phyloP scores from a whole-genome alignment of 352 stramenopile genomes.

The Phytophthora ohioensis region DNA sequence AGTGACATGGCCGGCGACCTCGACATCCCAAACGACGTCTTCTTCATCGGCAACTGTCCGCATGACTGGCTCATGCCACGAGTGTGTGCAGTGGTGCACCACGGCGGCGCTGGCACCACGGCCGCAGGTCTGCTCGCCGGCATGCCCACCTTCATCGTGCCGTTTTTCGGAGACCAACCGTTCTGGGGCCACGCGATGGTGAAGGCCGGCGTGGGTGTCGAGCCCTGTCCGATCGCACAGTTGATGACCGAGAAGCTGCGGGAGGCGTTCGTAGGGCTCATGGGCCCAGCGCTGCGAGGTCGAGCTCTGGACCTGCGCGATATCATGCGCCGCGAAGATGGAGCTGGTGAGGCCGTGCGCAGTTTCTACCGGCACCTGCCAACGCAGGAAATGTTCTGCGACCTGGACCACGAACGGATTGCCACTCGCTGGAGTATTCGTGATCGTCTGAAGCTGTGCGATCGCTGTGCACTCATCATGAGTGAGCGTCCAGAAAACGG shows the following conservation, averaged over 20 bases:
- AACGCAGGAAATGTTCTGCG: conserved; percentile 86
- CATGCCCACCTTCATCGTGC: conserved; percentile 93
- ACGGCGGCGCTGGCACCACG: conserved; percentile 27
- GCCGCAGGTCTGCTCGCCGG: conserved; percentile 81
- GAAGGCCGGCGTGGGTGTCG: conserved; percentile 73
- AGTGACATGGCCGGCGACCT: conserved; percentile 34
- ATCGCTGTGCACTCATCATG: conserved; percentile 55
- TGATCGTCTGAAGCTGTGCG: conserved; percentile 56
- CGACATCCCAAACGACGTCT: conserved; percentile 29
- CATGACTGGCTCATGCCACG: conserved; percentile 35
- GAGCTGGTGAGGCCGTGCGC: conserved; percentile 72
- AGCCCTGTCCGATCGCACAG: conserved; percentile 76
- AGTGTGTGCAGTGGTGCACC: conserved; percentile 26
- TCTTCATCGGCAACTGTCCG: conserved; percentile 32
- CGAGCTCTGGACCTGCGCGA: conserved; percentile 54
- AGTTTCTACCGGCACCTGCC: conserved; percentile 87
- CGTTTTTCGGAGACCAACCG: conserved; percentile 95
- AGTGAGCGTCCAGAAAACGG: conserved; percentile 48
- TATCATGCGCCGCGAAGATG: conserved; percentile 80
- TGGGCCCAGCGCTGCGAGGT: conserved; percentile 45
- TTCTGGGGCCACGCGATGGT: conserved; percentile 92
- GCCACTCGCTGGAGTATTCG: conserved; percentile 61
- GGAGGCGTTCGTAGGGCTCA: conserved; percentile 67
- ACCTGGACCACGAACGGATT: conserved; percentile 45
- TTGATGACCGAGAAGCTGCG: conserved; percentile 77